phyloP scores from a whole-genome alignment of 768 basidiomycete genomes.

The Lactarius indigo region DNA sequence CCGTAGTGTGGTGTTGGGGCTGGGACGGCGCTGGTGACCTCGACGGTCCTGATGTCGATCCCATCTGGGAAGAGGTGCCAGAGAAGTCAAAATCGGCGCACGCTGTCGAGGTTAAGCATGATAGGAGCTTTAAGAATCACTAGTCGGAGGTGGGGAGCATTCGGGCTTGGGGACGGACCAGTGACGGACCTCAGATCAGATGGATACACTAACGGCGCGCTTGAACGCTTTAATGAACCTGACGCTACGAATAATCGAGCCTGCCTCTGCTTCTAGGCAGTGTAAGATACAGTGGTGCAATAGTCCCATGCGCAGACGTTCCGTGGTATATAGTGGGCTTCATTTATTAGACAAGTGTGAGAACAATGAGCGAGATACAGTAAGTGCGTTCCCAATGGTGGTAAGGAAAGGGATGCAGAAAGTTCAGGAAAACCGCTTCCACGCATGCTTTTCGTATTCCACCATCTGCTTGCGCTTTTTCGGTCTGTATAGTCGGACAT shows the following conservation, averaged over 20 bases:
- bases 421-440: conserved; percentile 56
- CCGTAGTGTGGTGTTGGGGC: conserved; percentile 97
- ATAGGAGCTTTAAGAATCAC: conserved; percentile 37
- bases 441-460: conserved; percentile 77
- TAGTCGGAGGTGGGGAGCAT: background rate
- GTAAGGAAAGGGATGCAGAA: background rate
- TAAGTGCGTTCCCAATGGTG: background rate
- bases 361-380: background rate
- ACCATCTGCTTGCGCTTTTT: conserved; percentile 51
- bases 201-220: background rate
- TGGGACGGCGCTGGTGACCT: conserved; percentile 99
- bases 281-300: conserved; percentile 16
- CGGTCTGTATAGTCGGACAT: conserved; percentile 37
- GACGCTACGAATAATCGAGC: background rate
- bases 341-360: background rate
- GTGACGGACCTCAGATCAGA: conserved; percentile 1
- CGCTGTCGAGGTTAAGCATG: conserved; percentile 69
- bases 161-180: background rate
- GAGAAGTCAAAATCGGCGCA: conserved; percentile 55
- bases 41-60: conserved; percentile 96
- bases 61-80: conserved; percentile 89
- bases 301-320: background rate
- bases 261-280: background rate
- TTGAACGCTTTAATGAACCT: conserved; percentile 3
- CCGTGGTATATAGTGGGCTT: background rate